A percentile compares a stretch with the other conserved stretches of the same genome.
These are phyloP conservation scores for Mallotus japonicus DNA, from an alignment of 441 rosid species.

Conservation along the genomic window DNA sequence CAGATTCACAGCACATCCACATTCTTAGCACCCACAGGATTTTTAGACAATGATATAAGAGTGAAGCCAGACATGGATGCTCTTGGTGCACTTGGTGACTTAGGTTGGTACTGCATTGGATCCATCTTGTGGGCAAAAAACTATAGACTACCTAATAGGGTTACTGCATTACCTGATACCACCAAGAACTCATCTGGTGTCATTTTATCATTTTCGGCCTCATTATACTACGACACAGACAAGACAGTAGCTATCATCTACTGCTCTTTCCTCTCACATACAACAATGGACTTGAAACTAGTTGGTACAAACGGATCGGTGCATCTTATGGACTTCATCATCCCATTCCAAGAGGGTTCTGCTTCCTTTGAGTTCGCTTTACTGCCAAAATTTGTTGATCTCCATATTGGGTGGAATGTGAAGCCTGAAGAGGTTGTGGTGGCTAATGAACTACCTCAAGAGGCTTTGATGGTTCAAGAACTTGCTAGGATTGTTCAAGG, in stretches of 20 bases:
- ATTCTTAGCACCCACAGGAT: conserved; percentile 35
- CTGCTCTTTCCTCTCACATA: conserved; percentile 41
- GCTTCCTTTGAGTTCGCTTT: conserved; percentile 44
- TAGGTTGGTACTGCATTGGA: conserved; percentile 63
- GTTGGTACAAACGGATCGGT: conserved; percentile 45
- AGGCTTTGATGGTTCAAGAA: conserved; percentile 55
- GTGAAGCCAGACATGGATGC: conserved; percentile 49
- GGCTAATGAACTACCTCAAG: conserved; percentile 46
- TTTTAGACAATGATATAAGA: conserved; percentile 45
- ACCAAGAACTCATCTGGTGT: conserved; percentile 12
- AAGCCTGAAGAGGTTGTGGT: conserved; percentile 43
- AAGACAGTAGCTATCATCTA: conserved; percentile 7
- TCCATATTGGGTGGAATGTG: conserved; percentile 60
- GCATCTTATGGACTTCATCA: conserved; percentile 47
- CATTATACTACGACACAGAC: conserved; percentile 13
- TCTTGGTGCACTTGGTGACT: conserved; percentile 61
- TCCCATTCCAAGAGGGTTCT: conserved; percentile 49
- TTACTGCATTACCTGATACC: conserved; percentile 41
- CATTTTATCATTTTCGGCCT: conserved; percentile 16
- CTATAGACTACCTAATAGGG: conserved; percentile 45
- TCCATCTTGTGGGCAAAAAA: conserved; percentile 58
- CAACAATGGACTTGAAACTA: conserved; percentile 45
- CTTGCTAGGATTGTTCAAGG: conserved; percentile 38
- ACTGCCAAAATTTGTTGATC: conserved; percentile 46
- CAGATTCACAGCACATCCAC: conserved; percentile 52